Percentiles rank a stretch among this genome's conserved stretches.
These are phyloP conservation scores for Diaporthe sp. DNA, from an alignment of 2,329 filamentous ascomycete species.

Conservation along the genomic window DNA sequence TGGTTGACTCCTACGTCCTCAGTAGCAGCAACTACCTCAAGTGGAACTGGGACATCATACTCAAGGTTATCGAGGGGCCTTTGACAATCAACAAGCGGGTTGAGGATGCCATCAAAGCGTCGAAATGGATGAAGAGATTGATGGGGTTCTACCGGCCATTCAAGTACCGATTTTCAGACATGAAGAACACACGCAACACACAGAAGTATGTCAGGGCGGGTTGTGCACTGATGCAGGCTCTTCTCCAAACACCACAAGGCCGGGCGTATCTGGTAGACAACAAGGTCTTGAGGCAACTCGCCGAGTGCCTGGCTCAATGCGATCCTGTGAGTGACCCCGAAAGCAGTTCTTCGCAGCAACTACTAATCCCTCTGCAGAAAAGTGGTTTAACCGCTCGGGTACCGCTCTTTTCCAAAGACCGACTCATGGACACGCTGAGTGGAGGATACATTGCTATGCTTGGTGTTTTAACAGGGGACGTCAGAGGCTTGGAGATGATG, in stretches of 20 bases:
- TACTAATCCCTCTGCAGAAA: constrained; percentile 58
- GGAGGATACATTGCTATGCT: constrained; percentile 95
- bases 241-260: constrained; percentile 89
- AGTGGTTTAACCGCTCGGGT: constrained; percentile 84
- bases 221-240: constrained; percentile 87
- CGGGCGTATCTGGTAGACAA: constrained; percentile 89
- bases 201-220: constrained; percentile 94
- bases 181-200: constrained; percentile 90
- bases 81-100: constrained; percentile 90
- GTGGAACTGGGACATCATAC: constrained; percentile 97
- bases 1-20: constrained; percentile 86
- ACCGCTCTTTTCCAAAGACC: constrained; percentile 89
- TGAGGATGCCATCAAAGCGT: constrained; percentile 93
- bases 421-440: constrained; percentile 88
- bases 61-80: constrained; percentile 92
- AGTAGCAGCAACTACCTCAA: constrained; percentile 92
- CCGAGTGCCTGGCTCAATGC: constrained; percentile 95
- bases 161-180: constrained; percentile 93
- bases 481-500: constrained; percentile 87
- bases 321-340: constrained; percentile 75
- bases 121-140: constrained; percentile 95
- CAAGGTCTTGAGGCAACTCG: constrained; percentile 93
- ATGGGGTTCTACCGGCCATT: constrained; percentile 97
- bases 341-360: neutral
- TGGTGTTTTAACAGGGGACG: constrained; percentile 86